Base-by-base conservation (phyloP, 2,329 filamentous ascomycete genomes). In the Magnaporthiopsis incrustans region DNA sequence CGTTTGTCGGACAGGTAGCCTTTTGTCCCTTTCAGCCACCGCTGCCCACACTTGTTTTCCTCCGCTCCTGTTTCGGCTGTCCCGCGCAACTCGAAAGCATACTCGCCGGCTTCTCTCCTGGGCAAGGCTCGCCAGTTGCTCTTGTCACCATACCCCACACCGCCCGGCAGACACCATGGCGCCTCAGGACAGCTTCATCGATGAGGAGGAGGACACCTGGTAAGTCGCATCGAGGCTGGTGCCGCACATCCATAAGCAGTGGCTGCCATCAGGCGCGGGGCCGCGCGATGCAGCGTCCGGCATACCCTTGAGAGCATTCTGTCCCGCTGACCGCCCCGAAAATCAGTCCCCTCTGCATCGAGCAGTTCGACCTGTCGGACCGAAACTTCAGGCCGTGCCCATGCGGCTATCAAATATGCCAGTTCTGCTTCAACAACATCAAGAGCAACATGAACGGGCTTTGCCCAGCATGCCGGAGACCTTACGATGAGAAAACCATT, bases 361-460 rank as follows among this genome's bases (percentile, higher is more conserved):
- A 99, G 79, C 96, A 99, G 80, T 96, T 99, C 74, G 96, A 99
- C 78, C 87, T 99, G 62, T 96, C 92, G 57, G 95, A 99, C 81
- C 91, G 92, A 76, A 97, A 96, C 78, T 99, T 99, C 78, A 88
- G 89, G 73, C 95, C 95, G 69, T 99, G 95, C 81, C 94, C 94
- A 65, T 99, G 95, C 75, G 95, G 95, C 67, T 99, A 99, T 73
- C 94, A 97, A 93, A 94, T 99, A 75, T 99, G 95, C 78, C 96
- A 99, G 81, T 99, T 99, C 78, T 99, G 95, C 79, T 99, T 94
- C 81, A 97, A 99, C 79, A 99, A 98, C 76, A 96, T 99, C 76
- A 96, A 96, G 79, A 96, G 90, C 71, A 97, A 97, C 71, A 92
- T 97, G 85, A 98, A 97, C 74, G 93, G 94, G 50, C 84, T 97